Evolutionary conservation across 306 rosid species (phyloP), one percentile per base, ranked within the genome.

Genomic region (Albizia julibrissin): DNA sequence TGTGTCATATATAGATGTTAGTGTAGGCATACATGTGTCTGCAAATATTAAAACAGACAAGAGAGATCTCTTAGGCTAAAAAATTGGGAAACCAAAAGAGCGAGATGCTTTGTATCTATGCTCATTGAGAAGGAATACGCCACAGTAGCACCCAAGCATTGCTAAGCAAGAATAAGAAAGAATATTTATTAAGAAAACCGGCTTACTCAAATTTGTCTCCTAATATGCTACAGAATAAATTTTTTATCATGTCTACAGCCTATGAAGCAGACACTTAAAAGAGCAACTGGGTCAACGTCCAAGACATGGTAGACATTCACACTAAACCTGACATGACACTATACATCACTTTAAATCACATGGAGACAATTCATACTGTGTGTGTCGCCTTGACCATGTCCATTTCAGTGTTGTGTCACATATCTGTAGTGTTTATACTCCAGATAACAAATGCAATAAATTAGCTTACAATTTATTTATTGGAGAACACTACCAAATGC

Each of bases 151-250:
- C 33, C 78, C 15, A 40, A 81, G 59, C 47, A 67, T 27, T 26
- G 27, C 8, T 46, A 52, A 43, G 83, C 54, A 72, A 44, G 27
- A 52, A 10, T 10, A 18, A 40, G 27, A 42, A 22, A 56, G 65
- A 42, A 8, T 47, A 39, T 22, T 54, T 27, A 2, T 26, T 65
- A 29, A 40, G 59, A 42, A 29, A 75, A 65, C 10, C 43, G 15
- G 66, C 39, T 82, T 79, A 18, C 78, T 27, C 46, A 79, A 82
- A 27, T 37, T 46, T 67, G 56, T 49, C 40, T 69, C 47, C 81
- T 65, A 75, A 59, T 8, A 52, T 29, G 47, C n/a, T 26, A 79
- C 18, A 40, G 76, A 67, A 56, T 27, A 59, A 2, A 66, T 21
- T 12, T 26, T 76, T 72, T 68, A 74, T 42, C 5, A 22, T 22